Conservation (phyloP, 352 stramenopile species). For the Phytophthora hybrid region DNA sequence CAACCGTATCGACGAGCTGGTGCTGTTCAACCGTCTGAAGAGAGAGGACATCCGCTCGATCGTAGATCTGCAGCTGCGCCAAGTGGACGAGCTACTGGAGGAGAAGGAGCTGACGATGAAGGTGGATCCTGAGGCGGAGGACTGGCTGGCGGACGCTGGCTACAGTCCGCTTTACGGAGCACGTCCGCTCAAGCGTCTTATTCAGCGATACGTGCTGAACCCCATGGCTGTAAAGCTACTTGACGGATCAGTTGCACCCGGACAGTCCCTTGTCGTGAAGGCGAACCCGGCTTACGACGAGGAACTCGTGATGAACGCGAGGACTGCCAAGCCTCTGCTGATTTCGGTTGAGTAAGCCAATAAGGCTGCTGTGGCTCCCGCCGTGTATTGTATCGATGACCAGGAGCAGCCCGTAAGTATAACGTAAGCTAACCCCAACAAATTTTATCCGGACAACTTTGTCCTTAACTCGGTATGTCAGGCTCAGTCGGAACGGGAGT, state of each 20-base stretch:
- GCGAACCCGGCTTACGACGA: conserved; percentile 61
- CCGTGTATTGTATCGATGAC: not conserved
- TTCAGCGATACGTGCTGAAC: conserved; percentile 97
- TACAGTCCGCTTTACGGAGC: conserved; percentile 98
- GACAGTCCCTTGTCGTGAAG: conserved; percentile 84
- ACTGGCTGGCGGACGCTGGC: conserved; percentile 93
- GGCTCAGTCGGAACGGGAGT: too few species aligned
- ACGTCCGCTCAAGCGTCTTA: conserved; percentile 95
- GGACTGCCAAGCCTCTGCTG: conserved; percentile 53
- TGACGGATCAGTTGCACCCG: conserved; percentile 74
- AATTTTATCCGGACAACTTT: too few species aligned
- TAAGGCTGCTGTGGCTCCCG: not conserved
- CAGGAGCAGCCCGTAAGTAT: not conserved
- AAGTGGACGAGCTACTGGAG: conserved; percentile 90
- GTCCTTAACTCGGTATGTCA: too few species aligned
- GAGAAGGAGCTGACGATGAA: conserved; percentile 94
- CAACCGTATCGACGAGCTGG: conserved; percentile 98
- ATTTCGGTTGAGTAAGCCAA: conserved; percentile 31
- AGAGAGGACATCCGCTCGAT: conserved; percentile 94
- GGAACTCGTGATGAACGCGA: conserved; percentile 49
- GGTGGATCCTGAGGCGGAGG: conserved; percentile 90
- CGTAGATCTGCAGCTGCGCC: conserved; percentile 94
- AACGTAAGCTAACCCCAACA: too few species aligned
- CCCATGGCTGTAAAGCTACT: conserved; percentile 94
- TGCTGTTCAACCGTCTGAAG: conserved; percentile 97